Evolutionary conservation across 495 filamentous ascomycete species (phyloP).

Genomic region (Neurospora hispaniola): DNA sequence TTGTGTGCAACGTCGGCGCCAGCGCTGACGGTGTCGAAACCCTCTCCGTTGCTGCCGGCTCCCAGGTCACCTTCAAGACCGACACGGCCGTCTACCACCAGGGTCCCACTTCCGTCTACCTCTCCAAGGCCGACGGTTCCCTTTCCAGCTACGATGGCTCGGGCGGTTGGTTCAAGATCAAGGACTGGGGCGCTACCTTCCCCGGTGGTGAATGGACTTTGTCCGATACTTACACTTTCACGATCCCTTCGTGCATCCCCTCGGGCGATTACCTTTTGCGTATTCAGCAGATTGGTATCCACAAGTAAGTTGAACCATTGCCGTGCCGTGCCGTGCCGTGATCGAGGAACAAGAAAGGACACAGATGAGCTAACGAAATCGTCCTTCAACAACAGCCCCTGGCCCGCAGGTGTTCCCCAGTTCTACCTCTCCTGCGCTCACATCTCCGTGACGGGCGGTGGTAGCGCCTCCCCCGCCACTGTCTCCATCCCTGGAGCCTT

Average conservation of each 20-base stretch:
- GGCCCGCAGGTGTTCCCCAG: slow-evolving; percentile 36
- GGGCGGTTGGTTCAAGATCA: slow-evolving; percentile 47
- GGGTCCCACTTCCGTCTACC: slow-evolving; percentile 39
- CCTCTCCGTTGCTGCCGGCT: slow-evolving; percentile 38
- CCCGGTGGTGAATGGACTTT: slow-evolving; percentile 23
- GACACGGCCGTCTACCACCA: slow-evolving; percentile 51
- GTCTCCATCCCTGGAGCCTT: slow-evolving; percentile 47
- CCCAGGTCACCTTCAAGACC: slow-evolving; percentile 37
- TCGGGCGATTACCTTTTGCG: slow-evolving; percentile 53
- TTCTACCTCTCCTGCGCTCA: slow-evolving; percentile 54
- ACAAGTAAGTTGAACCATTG: slow-evolving; percentile 28
- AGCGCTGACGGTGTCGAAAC: slow-evolving; percentile 35
- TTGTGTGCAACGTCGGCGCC: slow-evolving; percentile 50
- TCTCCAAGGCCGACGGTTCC: slow-evolving; percentile 41
- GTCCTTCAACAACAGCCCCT: slow-evolving; percentile 6
- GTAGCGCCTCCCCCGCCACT: slow-evolving; percentile 35
- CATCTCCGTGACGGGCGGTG: slow-evolving; percentile 45
- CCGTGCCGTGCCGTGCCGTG: not conserved
- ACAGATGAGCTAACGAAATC: too few species aligned
- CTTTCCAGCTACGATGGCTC: slow-evolving; percentile 37
- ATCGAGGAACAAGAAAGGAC: not conserved
- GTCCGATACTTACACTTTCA: slow-evolving; percentile 36
- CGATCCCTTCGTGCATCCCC: slow-evolving; percentile 44
- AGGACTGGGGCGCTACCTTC: slow-evolving; percentile 37
- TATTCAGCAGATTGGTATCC: slow-evolving; percentile 50